Percentiles rank a stretch among this genome's conserved stretches.
Evolutionary conservation across 2,329 filamentous ascomycete species (phyloP).

Genomic region (Hymenoscyphus linearis): DNA sequence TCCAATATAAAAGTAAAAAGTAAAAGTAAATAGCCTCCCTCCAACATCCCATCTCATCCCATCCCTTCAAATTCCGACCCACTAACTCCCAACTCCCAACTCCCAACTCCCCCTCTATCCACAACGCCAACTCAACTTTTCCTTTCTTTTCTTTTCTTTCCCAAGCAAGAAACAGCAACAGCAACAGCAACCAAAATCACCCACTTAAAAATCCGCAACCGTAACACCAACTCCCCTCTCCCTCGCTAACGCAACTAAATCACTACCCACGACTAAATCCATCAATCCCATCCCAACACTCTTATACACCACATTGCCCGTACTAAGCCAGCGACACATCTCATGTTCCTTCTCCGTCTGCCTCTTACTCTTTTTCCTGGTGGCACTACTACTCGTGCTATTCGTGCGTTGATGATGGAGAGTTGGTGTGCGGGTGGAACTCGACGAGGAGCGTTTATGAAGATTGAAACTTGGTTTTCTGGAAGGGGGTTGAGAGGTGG

Average conservation of each 20-base stretch:
- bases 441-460: slow-evolving; percentile 1
- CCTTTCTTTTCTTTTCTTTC: too few species aligned
- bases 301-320: slow-evolving; percentile 64
- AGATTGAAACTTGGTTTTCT: slow-evolving; percentile 18
- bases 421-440: not conserved
- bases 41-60: not conserved
- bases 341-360: slow-evolving; percentile 40
- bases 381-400: not conserved
- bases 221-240: slow-evolving; percentile 49
- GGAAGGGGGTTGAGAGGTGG: slow-evolving; percentile 9
- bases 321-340: slow-evolving; percentile 50
- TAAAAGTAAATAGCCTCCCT: too few species aligned
- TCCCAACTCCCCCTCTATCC: not conserved
- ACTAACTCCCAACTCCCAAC: not conserved
- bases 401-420: slow-evolving; percentile 3
- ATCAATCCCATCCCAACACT: slow-evolving; percentile 62
- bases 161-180: too few species aligned
- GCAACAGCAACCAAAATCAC: not conserved
- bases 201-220: slow-evolving; percentile 45
- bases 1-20: not conserved
- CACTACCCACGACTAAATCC: slow-evolving; percentile 58
- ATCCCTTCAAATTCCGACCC: not conserved
- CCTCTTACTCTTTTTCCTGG: slow-evolving; percentile 16
- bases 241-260: slow-evolving; percentile 51
- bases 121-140: not conserved